Evolutionary conservation across 2,329 filamentous ascomycete genomes (phyloP).

Genomic region (Sclerotinia trifoliorum): DNA sequence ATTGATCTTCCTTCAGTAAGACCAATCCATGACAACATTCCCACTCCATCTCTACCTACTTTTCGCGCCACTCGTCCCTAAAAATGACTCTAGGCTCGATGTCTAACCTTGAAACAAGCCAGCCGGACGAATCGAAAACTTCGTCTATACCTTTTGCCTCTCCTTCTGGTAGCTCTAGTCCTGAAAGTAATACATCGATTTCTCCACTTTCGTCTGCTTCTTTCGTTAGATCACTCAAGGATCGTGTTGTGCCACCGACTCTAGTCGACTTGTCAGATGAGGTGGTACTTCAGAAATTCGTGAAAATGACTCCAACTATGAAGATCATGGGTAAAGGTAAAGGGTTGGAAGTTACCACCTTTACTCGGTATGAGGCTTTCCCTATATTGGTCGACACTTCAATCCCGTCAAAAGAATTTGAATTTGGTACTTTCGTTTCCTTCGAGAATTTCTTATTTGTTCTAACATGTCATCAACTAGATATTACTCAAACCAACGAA

Average conservation of each 20-base stretch:
- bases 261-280: constrained; percentile 10
- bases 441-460: background rate
- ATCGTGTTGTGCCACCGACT: background rate
- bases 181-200: background rate
- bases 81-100: background rate
- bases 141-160: background rate
- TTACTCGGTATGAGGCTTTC: background rate
- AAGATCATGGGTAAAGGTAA: background rate
- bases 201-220: background rate
- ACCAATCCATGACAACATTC: background rate
- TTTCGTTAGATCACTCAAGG: background rate
- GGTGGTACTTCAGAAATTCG: background rate
- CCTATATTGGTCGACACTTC: constrained; percentile 14
- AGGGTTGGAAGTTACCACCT: constrained; percentile 3
- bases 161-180: background rate
- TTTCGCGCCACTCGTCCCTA: background rate
- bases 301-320: background rate
- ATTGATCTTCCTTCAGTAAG: background rate
- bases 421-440: background rate
- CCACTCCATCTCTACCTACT: background rate
- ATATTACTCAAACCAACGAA: background rate
- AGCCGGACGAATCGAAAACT: background rate
- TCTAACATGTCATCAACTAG: background rate
- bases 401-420: background rate
- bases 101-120: background rate